Evolutionary conservation across 139 green algal genomes (phyloP), one percentile per base, ranked within the genome.

Genomic region (Raphidocelis subcapitata): DNA sequence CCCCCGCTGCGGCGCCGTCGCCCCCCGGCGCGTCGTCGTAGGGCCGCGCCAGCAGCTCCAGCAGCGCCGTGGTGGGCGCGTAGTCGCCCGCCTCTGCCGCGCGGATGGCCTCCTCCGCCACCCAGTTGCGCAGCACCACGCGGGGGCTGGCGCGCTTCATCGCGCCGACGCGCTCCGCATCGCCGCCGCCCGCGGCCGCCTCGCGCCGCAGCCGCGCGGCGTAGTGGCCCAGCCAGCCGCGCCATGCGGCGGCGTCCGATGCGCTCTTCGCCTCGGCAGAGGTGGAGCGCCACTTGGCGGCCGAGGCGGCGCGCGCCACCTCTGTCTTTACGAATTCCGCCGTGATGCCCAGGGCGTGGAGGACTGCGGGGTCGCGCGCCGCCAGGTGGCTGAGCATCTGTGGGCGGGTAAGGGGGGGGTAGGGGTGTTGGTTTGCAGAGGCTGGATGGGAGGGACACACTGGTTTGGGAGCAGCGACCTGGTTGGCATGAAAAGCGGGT

Each of bases 81-180:
- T 68, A 86, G 64, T 87, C 73, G 20, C 84, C 86, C 5, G 49
- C 35, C 69, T 88, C 82, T 16, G 86, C 86, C 31, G 51, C 37
- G 26, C 77, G 55, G n/a, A 89, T 89, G 0, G 86, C 86, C 26
- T 62, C 32, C 67, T 89, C 84, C 12, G 77, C 78, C 10, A 90
- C 65, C 81, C 81, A 86, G 69, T 91, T 89, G 61, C 82, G 81
- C 16, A 90, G 77, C 57, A 91, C 83, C 56, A 86, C 72, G n/a
- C 79, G 77, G 0, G 87, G 85, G 72, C 91, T 92, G 52, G 63
- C 83, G 4, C 32, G 61, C 44, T 83, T 73, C 87, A 89, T 88
- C 46, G 75, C 65, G 1, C 26, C 46, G 0, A 73, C 62, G 0
- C 82, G 74, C 57, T 68, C 35, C 37, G 51, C 69, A 35, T 55